phyloP scores from a whole-genome alignment of 495 filamentous ascomycete species.

The Podospora pseudoanserina region DNA sequence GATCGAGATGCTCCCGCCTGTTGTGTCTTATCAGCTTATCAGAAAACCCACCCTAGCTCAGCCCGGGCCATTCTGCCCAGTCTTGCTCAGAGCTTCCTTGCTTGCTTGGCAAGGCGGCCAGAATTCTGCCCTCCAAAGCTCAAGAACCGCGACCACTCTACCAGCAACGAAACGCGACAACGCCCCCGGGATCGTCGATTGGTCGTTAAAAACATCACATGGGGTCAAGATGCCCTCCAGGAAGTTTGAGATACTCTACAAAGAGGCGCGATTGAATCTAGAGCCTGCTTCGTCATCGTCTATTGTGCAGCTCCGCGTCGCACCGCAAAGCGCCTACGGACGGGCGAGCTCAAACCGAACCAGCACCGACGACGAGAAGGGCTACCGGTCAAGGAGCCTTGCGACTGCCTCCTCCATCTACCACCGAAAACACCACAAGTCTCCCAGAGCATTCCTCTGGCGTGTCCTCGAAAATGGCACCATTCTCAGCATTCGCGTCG shows the following conservation, averaged over 20 bases:
- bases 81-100: constrained; percentile 18
- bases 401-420: constrained; percentile 80
- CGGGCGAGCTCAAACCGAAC: constrained; percentile 30
- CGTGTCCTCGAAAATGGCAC: constrained; percentile 76
- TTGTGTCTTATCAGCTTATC: not conserved
- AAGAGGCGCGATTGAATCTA: constrained; percentile 80
- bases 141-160: constrained; percentile 23
- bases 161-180: constrained; percentile 25
- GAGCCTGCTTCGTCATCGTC: constrained; percentile 67
- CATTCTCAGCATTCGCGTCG: constrained; percentile 75
- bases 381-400: constrained; percentile 65
- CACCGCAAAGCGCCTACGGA: constrained; percentile 43
- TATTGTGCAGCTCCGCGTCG: constrained; percentile 70
- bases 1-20: not conserved
- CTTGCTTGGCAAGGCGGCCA: constrained; percentile 17
- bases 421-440: constrained; percentile 68
- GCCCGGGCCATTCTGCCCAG: constrained; percentile 14
- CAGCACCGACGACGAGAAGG: constrained; percentile 64
- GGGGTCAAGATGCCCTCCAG: constrained; percentile 44
- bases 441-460: constrained; percentile 87
- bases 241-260: constrained; percentile 59
- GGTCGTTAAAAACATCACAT: constrained; percentile 26
- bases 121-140: constrained; percentile 30
- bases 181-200: constrained; percentile 19
- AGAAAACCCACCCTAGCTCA: not conserved